Conservation (phyloP, 495 filamentous ascomycete species). For the Neurospora sp. region DNA sequence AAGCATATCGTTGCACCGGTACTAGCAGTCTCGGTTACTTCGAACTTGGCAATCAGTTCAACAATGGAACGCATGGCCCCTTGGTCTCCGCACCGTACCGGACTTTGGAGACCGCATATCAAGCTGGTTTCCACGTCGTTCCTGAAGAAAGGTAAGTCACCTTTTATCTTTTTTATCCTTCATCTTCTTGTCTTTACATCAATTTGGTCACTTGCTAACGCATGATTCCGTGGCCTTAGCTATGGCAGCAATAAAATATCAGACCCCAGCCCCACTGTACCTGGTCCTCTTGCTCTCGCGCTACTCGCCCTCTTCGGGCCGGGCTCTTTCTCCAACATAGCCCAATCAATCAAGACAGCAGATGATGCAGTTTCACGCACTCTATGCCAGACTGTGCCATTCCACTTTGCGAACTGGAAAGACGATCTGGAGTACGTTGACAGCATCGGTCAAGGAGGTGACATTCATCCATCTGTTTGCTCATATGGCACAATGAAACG, state of each 20-base stretch:
- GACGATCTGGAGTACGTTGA: neutral
- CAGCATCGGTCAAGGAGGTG: neutral
- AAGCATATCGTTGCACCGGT: neutral
- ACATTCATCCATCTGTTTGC: neutral
- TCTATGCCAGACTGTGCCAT: neutral
- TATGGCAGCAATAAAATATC: neutral
- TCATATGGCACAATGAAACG: neutral
- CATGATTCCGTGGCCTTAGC: neutral
- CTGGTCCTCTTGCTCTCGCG: neutral
- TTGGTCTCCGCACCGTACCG: neutral
- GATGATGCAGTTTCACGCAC: neutral
- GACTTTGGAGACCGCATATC: neutral
- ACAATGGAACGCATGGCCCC: neutral
- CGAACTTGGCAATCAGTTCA: constrained; percentile 1
- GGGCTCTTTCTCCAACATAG: neutral
- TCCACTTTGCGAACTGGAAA: neutral
- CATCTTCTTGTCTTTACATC: neutral
- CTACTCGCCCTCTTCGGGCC: neutral
- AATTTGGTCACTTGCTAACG: neutral
- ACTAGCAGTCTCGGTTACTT: constrained; percentile 2
- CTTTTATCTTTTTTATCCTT: neutral
- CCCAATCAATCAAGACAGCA: neutral
- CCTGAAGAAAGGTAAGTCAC: neutral
- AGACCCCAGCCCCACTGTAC: neutral
- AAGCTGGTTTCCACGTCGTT: neutral